Base-by-base conservation (phyloP, 2,329 filamentous ascomycete genomes). In the Pseudocercospora fijiensis region DNA sequence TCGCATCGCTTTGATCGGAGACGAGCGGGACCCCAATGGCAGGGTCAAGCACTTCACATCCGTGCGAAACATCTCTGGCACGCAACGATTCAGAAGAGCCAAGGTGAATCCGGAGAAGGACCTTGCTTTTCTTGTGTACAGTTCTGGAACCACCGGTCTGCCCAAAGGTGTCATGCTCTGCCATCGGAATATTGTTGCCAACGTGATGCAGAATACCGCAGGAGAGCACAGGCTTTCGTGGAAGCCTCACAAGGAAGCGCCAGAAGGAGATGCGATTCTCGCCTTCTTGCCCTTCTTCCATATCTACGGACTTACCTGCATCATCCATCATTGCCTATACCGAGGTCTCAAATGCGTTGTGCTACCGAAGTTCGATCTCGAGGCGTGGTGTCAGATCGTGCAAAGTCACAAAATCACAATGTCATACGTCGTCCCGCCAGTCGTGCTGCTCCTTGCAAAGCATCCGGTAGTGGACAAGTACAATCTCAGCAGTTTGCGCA, bases 271-370 rank as follows among this genome's bases (percentile, higher is more conserved):
- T 73, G 86, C 84, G 61, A 80, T 94, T 33, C 77, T 96, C 5
- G 90, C 90, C 0, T 89, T 96, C 65, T 77, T 96, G 16, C 92
- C 93, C 0, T 95, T 96, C 76, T 96, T 92, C 78, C 92, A 96
- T 75, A 93, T 96, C 67, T 96, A 96, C 73, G 89, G 89, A 9
- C 83, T 96, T 26, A 90, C 86, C 10, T 89, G 86, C 71, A 84
- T 92, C 45, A 82, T 96, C 49, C 86, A 95, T 66, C 83, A 88
- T 72, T 81, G 86, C 41, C 76, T 92, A 16, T 87, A 87, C 75
- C 80, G 81, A 27, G 91, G 91, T 7, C 80, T 88, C 57, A 82
- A 87, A 63, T 82, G 89, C 0, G 80, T 92, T 2, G 86, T 94
- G 10, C 88, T 96, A 84, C 79, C 88, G 1, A 89, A 89, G 65